These are phyloP conservation scores for Tremella fuciformis DNA, from an alignment of 768 basidiomycete genomes.

Conservation along the genomic window DNA sequence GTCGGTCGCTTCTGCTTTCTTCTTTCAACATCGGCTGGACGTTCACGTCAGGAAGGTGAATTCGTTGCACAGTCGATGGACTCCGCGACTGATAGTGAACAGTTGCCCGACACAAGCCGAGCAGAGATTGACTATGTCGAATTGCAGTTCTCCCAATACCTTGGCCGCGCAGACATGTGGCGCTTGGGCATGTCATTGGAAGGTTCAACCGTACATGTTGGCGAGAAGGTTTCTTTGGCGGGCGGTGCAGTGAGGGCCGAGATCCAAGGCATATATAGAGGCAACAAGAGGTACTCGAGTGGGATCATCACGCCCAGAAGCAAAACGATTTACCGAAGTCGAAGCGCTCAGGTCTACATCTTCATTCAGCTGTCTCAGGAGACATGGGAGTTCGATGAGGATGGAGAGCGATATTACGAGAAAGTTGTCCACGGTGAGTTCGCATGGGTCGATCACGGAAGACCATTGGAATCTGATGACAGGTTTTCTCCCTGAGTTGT, in stretches of 20 bases:
- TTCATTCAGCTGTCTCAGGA: constrained; percentile 96
- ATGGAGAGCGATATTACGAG: constrained; percentile 92
- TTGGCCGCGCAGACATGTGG: constrained; percentile 97
- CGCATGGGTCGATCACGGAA: no score
- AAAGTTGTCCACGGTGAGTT: constrained; percentile 85
- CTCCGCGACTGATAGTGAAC: not conserved
- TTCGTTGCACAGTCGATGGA: not conserved
- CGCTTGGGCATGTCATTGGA: constrained; percentile 76
- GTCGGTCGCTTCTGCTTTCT: constrained; percentile 40
- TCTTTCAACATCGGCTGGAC: constrained; percentile 36
- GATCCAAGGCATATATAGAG: constrained; percentile 73
- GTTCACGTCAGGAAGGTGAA: constrained; percentile 36
- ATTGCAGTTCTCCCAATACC: constrained; percentile 86
- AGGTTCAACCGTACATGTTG: constrained; percentile 73
- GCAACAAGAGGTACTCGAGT: constrained; percentile 58
- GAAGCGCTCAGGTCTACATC: constrained; percentile 86
- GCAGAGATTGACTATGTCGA: constrained; percentile 60
- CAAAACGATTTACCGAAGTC: constrained; percentile 80
- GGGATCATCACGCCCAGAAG: constrained; percentile 78
- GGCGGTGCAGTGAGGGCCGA: constrained; percentile 73
- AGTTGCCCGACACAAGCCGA: constrained; percentile 58
- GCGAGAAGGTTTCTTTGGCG: constrained; percentile 81
- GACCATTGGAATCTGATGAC: no score
- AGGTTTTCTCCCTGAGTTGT: constrained; percentile 84
- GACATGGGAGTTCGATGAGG: constrained; percentile 93